phyloP scores from a whole-genome alignment of 306 rosid genomes.

The Trifolium subterraneum region DNA sequence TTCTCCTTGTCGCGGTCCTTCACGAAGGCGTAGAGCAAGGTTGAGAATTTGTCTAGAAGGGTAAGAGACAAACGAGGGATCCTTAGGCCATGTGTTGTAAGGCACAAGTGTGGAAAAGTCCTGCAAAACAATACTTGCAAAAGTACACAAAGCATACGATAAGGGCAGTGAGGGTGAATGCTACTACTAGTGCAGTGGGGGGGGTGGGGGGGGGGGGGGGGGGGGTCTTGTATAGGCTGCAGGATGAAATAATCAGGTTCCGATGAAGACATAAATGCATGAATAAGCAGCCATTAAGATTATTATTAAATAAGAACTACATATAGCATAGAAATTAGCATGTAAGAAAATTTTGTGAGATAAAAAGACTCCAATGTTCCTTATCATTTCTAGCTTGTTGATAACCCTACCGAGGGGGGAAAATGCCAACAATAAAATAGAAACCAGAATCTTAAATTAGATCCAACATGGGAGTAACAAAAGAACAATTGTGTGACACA shows the following conservation, averaged over 20 bases:
- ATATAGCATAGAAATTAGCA: neutral
- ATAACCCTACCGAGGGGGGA: neutral
- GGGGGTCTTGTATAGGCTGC: constrained; percentile 18
- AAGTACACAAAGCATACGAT: constrained; percentile 53
- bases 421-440: neutral
- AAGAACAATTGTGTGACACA: constrained; percentile 14
- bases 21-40: constrained; percentile 57
- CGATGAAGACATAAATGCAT: constrained; percentile 26
- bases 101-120: constrained; percentile 39
- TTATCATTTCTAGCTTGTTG: neutral
- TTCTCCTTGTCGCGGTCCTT: constrained; percentile 58
- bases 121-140: constrained; percentile 53
- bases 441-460: neutral
- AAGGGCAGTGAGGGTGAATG: constrained; percentile 53
- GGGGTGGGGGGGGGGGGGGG: no score
- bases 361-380: neutral
- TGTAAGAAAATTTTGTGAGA: neutral
- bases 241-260: neutral
- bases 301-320: neutral
- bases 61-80: constrained; percentile 36
- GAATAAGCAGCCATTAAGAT: neutral
- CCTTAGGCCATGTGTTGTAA: constrained; percentile 47
- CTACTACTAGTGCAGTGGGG: constrained; percentile 56
- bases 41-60: constrained; percentile 56
- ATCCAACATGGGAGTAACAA: neutral